Base-by-base conservation (phyloP, 1,284 basidiomycete genomes). In the Ceratobasidium papillatum region DNA sequence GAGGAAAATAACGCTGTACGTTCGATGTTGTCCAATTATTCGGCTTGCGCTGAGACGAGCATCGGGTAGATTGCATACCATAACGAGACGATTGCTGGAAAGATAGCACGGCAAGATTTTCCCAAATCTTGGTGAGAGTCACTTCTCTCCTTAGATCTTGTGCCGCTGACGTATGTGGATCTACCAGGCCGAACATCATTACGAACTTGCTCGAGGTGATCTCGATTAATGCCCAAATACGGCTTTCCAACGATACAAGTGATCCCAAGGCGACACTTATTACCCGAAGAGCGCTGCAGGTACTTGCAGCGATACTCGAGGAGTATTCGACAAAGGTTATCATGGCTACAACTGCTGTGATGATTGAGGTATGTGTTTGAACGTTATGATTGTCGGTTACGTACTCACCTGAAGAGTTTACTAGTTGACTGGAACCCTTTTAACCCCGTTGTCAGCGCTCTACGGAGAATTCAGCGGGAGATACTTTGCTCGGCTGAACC, bases 61-160 rank as follows among this genome's bases (percentile, higher is more conserved):
- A 71, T 25, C 54, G 43, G 41, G 47, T 77, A 94, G 93, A 91
- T 94, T 75, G 87, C 90, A 34, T 84, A 89, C 75, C 92, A 89
- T 79, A 94, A 94, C 77, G 85, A 91, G 78, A 79, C 90, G 38
- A 88, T 92, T 36, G 85, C 92, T 3, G 84, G 87, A 7, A 94
- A 89, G 80, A 87, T 94, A 69, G 88, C 92, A 11, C 87, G 93
- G 58, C 81, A 86, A 36, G 93, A 94, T 79, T 93, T 87, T 80
- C 92, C 93, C 12, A 82, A 80, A 51, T 84, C 84, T 61, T 94
- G 92, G 92, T 91, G 76, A 38, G 81, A 43, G n/a, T 2, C 19
- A 22, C 79, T 36, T 8, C 27, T 81, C 73, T 66, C 56, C 63
- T 49, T 58, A 36, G 49, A 49, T 45, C 73, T 36, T 36, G 63